These are phyloP conservation scores for Lentinula novae-zelandiae DNA, from an alignment of 1,284 basidiomycete species.

Conservation along the genomic window DNA sequence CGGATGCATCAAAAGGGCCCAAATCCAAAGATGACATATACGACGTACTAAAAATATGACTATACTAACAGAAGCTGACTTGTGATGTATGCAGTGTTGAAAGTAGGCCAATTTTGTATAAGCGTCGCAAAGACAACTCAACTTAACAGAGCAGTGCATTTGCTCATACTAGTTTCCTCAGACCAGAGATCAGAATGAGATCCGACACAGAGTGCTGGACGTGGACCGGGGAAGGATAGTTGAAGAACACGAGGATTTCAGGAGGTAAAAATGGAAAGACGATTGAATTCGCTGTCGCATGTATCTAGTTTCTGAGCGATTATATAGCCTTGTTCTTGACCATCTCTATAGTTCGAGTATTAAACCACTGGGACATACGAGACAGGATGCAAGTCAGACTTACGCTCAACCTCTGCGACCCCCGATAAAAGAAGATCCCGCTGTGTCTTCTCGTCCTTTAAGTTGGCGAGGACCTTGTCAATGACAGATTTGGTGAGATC, in stretches of 20 bases:
- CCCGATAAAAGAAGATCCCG: constrained; percentile 86
- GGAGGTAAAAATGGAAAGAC: background rate
- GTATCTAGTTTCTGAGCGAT: constrained; percentile 11
- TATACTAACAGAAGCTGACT: background rate
- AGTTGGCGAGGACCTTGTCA: constrained; percentile 77
- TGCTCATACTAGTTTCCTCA: too few species aligned
- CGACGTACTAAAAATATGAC: too few species aligned
- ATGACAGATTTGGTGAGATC: constrained; percentile 88
- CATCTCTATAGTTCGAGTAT: constrained; percentile 26
- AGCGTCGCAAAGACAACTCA: too few species aligned
- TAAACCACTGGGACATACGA: background rate
- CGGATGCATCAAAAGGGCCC: too few species aligned
- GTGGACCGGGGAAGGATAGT: too few species aligned
- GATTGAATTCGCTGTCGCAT: background rate
- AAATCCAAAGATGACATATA: too few species aligned
- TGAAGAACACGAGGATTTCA: background rate
- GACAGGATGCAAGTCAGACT: constrained; percentile 33
- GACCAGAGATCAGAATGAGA: too few species aligned
- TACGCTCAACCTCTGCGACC: constrained; percentile 90
- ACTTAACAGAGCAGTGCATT: background rate
- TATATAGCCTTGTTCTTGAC: constrained; percentile 51
- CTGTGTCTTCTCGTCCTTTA: constrained; percentile 92
- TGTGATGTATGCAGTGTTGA: too few species aligned
- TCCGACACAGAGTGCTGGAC: too few species aligned
- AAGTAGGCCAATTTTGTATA: too few species aligned